A percentile compares a stretch with the other conserved stretches of the same genome.
Conservation (phyloP, 2,329 filamentous ascomycete species). For the Erysiphe pulchra region DNA sequence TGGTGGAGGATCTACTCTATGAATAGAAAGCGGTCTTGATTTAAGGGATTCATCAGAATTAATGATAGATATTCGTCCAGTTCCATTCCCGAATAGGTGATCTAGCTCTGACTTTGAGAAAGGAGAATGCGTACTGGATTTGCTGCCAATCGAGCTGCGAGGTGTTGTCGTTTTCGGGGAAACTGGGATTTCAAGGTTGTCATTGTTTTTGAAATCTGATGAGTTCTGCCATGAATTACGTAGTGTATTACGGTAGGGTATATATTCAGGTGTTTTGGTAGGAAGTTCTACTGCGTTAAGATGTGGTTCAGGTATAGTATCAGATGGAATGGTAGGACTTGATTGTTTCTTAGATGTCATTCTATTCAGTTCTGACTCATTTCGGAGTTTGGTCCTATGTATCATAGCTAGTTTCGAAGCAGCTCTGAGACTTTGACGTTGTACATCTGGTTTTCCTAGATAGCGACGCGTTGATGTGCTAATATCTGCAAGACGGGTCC, state of each 20-base stretch:
- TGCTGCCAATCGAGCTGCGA: constrained; percentile 22
- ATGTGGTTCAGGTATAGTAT: constrained; percentile 16
- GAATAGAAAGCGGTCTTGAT: constrained; percentile 6
- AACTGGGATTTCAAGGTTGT: background rate
- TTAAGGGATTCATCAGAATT: constrained; percentile 31
- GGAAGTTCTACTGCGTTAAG: constrained; percentile 26
- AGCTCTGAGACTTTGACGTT: constrained; percentile 50
- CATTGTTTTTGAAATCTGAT: background rate
- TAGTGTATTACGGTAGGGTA: background rate
- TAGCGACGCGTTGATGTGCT: constrained; percentile 78
- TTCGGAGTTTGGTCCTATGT: constrained; percentile 34
- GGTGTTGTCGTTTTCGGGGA: constrained; percentile 13
- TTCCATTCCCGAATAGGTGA: constrained; percentile 29
- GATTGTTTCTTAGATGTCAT: background rate
- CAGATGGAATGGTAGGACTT: constrained; percentile 1
- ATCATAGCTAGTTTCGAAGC: constrained; percentile 67
- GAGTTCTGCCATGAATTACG: background rate
- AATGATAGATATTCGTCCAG: constrained; percentile 43
- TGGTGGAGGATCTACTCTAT: constrained; percentile 33
- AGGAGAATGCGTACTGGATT: constrained; percentile 29
- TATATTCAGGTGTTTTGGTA: constrained; percentile 18
- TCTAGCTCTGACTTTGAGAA: constrained; percentile 13
- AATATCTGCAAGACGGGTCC: constrained; percentile 81
- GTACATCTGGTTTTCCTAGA: constrained; percentile 44
- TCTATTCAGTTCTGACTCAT: constrained; percentile 2